Conservation (phyloP, 768 basidiomycete species). For the Termitomyces titanicus region DNA sequence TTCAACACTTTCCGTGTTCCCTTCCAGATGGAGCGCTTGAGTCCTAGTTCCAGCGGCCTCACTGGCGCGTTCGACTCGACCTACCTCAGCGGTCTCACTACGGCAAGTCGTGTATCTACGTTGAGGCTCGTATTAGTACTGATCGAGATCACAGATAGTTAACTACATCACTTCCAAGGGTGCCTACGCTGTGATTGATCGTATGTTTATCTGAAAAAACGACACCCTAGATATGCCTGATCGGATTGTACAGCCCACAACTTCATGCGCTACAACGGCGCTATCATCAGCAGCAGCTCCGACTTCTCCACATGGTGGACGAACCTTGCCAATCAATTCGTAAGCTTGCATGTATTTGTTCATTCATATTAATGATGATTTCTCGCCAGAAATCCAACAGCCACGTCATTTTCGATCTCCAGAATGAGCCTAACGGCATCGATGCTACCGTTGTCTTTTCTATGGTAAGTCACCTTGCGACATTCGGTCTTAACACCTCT, state of each 20-base stretch:
- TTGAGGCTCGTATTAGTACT: background rate
- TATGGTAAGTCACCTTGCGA: constrained; percentile 32
- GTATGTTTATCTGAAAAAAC: constrained; percentile 26
- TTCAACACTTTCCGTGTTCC: constrained; percentile 64
- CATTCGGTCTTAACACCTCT: background rate
- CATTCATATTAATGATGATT: background rate
- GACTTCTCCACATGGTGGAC: constrained; percentile 50
- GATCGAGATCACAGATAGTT: constrained; percentile 36
- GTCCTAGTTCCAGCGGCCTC: constrained; percentile 48
- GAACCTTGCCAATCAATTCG: constrained; percentile 52
- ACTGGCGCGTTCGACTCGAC: constrained; percentile 49
- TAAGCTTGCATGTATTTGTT: constrained; percentile 22
- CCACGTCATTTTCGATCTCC: constrained; percentile 58
- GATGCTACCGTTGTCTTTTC: constrained; percentile 47
- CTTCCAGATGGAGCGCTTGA: constrained; percentile 56
- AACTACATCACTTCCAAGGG: constrained; percentile 61
- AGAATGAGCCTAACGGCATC: constrained; percentile 67
- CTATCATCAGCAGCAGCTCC: constrained; percentile 44
- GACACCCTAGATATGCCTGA: background rate
- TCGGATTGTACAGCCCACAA: constrained; percentile 43
- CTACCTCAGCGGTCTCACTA: constrained; percentile 49
- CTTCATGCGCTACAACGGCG: constrained; percentile 56
- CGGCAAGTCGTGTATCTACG: constrained; percentile 24
- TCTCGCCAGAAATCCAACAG: constrained; percentile 37
- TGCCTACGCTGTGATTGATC: constrained; percentile 53